These are phyloP conservation scores for Neopestalotiopsis rosae DNA, from an alignment of 2,329 filamentous ascomycete species.

Conservation along the genomic window DNA sequence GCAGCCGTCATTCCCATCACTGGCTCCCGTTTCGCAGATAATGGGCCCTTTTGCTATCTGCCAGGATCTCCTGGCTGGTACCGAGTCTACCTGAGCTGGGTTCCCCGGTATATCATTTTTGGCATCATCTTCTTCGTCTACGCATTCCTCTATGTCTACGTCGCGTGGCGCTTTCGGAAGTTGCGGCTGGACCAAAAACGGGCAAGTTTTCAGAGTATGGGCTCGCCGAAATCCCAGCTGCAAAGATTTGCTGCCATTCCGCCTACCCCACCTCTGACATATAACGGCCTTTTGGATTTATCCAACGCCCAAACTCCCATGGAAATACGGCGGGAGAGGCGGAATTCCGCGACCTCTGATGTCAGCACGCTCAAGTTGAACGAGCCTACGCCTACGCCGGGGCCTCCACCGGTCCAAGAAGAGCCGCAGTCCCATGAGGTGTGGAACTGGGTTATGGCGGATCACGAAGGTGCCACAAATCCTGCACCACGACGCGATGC, in stretches of 20 bases:
- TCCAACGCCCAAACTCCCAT: slow-evolving; percentile 18
- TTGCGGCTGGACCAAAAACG: slow-evolving; percentile 40
- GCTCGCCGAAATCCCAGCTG: slow-evolving; percentile 20
- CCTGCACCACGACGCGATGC: slow-evolving; percentile 8
- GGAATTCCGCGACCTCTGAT: slow-evolving; percentile 31
- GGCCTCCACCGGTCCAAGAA: slow-evolving; percentile 11
- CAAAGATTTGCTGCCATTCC: slow-evolving; percentile 24
- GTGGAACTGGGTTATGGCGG: slow-evolving; percentile 33
- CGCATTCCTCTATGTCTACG: slow-evolving; percentile 72
- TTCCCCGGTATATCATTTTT: slow-evolving; percentile 75
- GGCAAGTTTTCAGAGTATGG: slow-evolving; percentile 27
- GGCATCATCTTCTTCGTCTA: slow-evolving; percentile 69
- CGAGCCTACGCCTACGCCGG: slow-evolving; percentile 21
- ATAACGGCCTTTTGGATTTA: slow-evolving; percentile 30
- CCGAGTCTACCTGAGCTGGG: slow-evolving; percentile 71
- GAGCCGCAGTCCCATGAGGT: slow-evolving; percentile 18
- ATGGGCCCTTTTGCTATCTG: slow-evolving; percentile 64
- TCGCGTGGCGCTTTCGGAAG: slow-evolving; percentile 51
- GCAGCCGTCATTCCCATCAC: slow-evolving; percentile 45
- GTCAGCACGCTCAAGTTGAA: slow-evolving; percentile 32
- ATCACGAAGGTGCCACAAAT: slow-evolving; percentile 20
- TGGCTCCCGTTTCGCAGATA: slow-evolving; percentile 33
- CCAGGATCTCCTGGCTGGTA: slow-evolving; percentile 73
- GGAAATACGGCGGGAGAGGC: slow-evolving; percentile 27
- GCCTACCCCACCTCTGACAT: slow-evolving; percentile 29